Evolutionary conservation across 2,329 filamentous ascomycete species (phyloP).

Genomic region (Torrubiella hemipterigena): DNA sequence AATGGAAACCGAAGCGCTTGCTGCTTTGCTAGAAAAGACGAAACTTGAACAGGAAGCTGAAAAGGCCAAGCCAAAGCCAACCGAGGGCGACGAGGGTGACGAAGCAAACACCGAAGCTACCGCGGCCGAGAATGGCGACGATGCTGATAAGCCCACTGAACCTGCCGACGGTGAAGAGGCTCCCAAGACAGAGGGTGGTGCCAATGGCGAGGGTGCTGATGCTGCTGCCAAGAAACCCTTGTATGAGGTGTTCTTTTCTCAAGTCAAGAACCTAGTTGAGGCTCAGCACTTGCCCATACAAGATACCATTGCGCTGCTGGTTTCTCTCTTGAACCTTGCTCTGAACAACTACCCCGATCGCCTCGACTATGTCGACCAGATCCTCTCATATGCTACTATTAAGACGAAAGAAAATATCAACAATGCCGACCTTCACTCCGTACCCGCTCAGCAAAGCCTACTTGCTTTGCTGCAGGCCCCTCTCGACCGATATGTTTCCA

Average conservation of each 20-base stretch:
- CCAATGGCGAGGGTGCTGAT: conserved; percentile 34
- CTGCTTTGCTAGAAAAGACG: conserved; percentile 65
- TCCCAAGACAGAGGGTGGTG: conserved; percentile 27
- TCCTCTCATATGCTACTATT: conserved; percentile 74
- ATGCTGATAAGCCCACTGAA: conserved; percentile 10
- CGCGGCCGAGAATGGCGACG: conserved; percentile 14
- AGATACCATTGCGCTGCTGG: conserved; percentile 84
- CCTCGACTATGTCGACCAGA: conserved; percentile 90
- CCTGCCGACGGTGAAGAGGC: conserved; percentile 18
- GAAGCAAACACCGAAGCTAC: conserved; percentile 22
- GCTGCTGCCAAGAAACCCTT: conserved; percentile 51
- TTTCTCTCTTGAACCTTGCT: conserved; percentile 87
- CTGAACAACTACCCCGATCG: conserved; percentile 91
- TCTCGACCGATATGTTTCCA: conserved; percentile 77
- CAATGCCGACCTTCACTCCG: conserved; percentile 88
- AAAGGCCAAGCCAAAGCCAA: conserved; percentile 11
- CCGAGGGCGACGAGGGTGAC: conserved; percentile 9
- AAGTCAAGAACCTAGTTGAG: conserved; percentile 87
- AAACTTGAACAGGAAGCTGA: conserved; percentile 48
- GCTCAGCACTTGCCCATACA: conserved; percentile 84
- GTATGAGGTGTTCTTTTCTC: conserved; percentile 94
- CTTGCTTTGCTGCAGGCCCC: conserved; percentile 84
- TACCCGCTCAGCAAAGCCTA: conserved; percentile 76
- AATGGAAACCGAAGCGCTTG: conserved; percentile 73
- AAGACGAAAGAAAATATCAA: conserved; percentile 86